Evolutionary conservation across 2,329 filamentous ascomycete species (phyloP), one percentile per base, ranked within the genome.

Genomic region (Monilinia aucupariae): DNA sequence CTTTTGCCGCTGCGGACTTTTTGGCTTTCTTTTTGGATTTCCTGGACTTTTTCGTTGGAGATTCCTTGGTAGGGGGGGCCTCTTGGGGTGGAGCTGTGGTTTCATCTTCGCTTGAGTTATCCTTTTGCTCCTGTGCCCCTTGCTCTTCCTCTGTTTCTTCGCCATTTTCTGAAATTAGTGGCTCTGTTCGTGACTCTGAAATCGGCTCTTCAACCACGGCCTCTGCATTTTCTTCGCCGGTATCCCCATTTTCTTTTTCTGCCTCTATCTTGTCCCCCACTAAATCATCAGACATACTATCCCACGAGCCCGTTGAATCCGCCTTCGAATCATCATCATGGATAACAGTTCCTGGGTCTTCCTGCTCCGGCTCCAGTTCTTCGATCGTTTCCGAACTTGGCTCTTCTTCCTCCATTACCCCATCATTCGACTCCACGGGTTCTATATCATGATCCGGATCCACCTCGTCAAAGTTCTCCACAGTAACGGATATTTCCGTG

Each of bases 401-500:
- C 20, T 50, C 43, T 56, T 56, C 60, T 39, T 56, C 39, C 41
- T 22, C 9, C 20, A 15, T 20, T 22, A 12, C 3, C 20, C 53
- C 51, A 32, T 56, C 15, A 32, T 48, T 56, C 32, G 34, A 27
- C 45, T 62, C n/a, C 43, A 27, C 45, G 9, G 20, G 6, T n/a
- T 51, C 61, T 47, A 59, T 52, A 51, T 68, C 67, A 27, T 69
- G 63, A 48, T 61, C 32, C 56, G 67, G 68, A 47, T 71, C 66
- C 32, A 68, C 67, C 54, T 72, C 71, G 52, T 72, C 70, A 49
- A 68, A 68, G 8, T 65, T 66, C 53, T 73, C 72, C 20, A 73
- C 72, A 63, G 73, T 72, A 13, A 72, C 70, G 34, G 72, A 69
- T 25, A 72, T 68, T 43, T 71, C 71, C 20, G 68, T 61, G 10